Base-by-base conservation (phyloP, 331 rosid genomes). In the Saraca asoca region DNA sequence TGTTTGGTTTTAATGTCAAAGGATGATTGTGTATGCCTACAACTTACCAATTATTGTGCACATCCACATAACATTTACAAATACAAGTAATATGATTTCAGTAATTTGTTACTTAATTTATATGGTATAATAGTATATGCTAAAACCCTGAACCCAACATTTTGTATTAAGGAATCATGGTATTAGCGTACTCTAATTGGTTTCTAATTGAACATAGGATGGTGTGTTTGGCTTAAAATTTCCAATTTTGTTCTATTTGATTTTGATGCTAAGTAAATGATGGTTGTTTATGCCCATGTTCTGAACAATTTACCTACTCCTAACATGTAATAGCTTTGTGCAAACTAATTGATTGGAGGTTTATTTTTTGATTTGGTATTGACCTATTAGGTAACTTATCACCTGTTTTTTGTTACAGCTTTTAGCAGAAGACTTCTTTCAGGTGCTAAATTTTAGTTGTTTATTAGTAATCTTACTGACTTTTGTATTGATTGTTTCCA, bases 401-500 rank as follows among this genome's bases (percentile, higher is more conserved):
- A 12, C 11, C 11, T 39, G 43, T 7, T 7, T 39, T 39, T 2
- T 39, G 7, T 39, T 39, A 39, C 11, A 8, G 43, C 2, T 14
- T 59, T 10, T 33, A 5, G 13, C 7, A 16, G 54, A 45, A 20
- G 18, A 50, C 1, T 42, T 44, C 42, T 67, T 41, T 54, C 12
- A 12, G 7, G 6, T 19, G 51, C 11, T 16, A 12, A 0, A 7
- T 11, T 6, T 41, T 18, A 4, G 31, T 60, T 44, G 69, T 48
- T 64, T 64, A 48, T 48, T 11, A 12, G 7, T 49, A 39, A 2
- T 9, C 5, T 7, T 12, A 55, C 20, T 20, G 29, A 18, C 46
- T 9, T 53, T 50, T 73, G 15, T 35, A 16, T 62, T 15, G 41
- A 33, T 39, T 74, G 61, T 33, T 39, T 72, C 58, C 62, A 10